Percentiles rank a stretch among this genome's conserved stretches.
These are phyloP conservation scores for Tetracladium setigerum DNA, from an alignment of 495 filamentous ascomycete species.

Conservation along the genomic window DNA sequence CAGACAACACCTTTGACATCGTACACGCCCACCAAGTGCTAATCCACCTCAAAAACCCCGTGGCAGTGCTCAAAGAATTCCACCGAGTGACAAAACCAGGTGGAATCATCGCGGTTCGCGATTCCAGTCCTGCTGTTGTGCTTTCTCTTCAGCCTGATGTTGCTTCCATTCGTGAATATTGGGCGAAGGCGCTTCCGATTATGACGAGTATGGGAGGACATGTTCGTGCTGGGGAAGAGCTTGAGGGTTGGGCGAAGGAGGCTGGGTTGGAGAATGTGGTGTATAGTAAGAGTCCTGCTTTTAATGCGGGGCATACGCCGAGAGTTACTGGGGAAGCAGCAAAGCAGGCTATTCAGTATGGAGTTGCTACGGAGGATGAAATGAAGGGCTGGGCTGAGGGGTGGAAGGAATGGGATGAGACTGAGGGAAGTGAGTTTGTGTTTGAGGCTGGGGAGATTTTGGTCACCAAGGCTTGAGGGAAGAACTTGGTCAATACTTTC, in stretches of 20 bases:
- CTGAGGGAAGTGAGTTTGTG: conserved; percentile 2
- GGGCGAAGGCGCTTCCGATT: neutral
- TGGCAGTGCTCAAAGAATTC: conserved; percentile 39
- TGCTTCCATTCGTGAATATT: neutral
- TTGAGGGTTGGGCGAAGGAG: conserved; percentile 1
- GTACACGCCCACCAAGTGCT: conserved; percentile 48
- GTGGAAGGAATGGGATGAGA: conserved; percentile 5
- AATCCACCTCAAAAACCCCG: conserved; percentile 38
- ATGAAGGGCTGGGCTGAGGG: neutral
- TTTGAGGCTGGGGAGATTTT: conserved; percentile 5
- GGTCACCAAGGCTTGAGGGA: too few species aligned
- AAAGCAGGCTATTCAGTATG: conserved; percentile 6
- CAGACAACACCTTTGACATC: conserved; percentile 41
- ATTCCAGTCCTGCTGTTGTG: conserved; percentile 25
- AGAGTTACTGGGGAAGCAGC: neutral
- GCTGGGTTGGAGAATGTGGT: neutral
- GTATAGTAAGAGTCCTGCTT: neutral
- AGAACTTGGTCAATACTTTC: too few species aligned
- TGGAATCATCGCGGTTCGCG: conserved; percentile 43
- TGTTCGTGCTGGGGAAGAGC: neutral
- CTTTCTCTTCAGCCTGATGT: neutral
- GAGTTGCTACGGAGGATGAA: conserved; percentile 7
- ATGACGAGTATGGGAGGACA: conserved; percentile 4
- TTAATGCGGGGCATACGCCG: neutral
- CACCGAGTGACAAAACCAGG: conserved; percentile 39